Base-by-base conservation (phyloP, 2,329 filamentous ascomycete genomes). In the Penicillium brevicompactum region DNA sequence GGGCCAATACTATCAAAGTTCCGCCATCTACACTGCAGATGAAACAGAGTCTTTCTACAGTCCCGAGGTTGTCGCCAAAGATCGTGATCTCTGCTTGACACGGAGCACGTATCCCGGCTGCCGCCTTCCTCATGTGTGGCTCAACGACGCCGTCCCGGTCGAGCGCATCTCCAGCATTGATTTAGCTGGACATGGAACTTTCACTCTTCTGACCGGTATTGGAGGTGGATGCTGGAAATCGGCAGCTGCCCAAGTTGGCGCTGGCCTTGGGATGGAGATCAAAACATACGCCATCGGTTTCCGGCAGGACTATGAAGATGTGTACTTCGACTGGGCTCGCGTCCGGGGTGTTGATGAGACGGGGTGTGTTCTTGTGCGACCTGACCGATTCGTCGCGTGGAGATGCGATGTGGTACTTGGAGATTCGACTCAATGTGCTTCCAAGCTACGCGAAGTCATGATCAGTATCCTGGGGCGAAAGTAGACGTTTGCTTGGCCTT, bases 51-150 rank as follows among this genome's bases (percentile, higher is more conserved):
- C 57, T 6, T 65, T 61, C 18, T 37, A 37, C 21, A 59, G 54
- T 2, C 57, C 56, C 13, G 56, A 53, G 22, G 63, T 66, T 24
- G 49, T 67, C 1, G 61, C 73, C 22, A 62, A 73, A 14, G 77
- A 84, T 56, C 66, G 71, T 0, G 73, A 80, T 5, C 63, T 78
- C 11, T 64, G 78, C 38, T 73, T 82, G 58, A 68, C 74, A 32
- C 73, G 76, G 37, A 79, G 69, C 47, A 87, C 85, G 2, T 85
- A 80, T 61, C 86, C 86, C 0, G 86, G 86, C 7, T 75, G 76
- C 30, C 75, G 85, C 2, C 69, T 87, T 21, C 86, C 86, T 5
- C 86, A 89, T 67, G 84, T 77, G 0, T 88, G 86, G 86, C 70
- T 88, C 14, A 82, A 85, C 69, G 76, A 75, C 18, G 62, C 73